Base-by-base conservation (phyloP, 306 rosid species). In the Adenanthera pavonina region DNA sequence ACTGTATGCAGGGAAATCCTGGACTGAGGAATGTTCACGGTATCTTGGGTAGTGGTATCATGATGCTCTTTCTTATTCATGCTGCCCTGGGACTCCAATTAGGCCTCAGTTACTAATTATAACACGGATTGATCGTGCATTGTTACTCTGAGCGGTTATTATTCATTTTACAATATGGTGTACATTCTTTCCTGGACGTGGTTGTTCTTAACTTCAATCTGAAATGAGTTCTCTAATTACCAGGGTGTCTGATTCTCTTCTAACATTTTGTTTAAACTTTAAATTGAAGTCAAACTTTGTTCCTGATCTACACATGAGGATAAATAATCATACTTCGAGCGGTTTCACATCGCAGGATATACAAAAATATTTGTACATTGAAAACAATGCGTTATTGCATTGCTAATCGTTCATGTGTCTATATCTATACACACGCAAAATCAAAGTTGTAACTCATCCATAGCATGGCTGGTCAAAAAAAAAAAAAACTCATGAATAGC, bases 31-130 rank as follows among this genome's bases (percentile, higher is more conserved):
- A 78, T 80, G 88, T 87, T 79, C 99, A 93, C 78, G 97, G 97
- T 57, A 82, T 95, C 68, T 85, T 93, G 89, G 98, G 97, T 40
- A 89, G 97, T 80, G 89, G 97, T 72, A 95, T 93, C 84, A 95
- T 93, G 97, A 89, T 97, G 10, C 85, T 95, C 54, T 93, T 95
- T 88, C 87, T 95, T 20, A 77, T 95, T 80, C 97, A 93, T 75
- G 94, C 91, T 79, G 93, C 93, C 60, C 88, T 95, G 72, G 99
- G 99, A 71, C 93, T 93, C 75, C 99, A 89, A 83, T 87, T 95
- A 68, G 95, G 94, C 80, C 87, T 93, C 49, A 90, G 98, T 87
- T 90, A 56, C 85, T 95, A 74, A 81, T 60, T 47, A 62, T 16
- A 7, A 10, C 53, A 4, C 68, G 57, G 47, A 10, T 38, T 16